Base-by-base conservation (phyloP, 1,139 yeast species). In the Lodderomyces elongisporus region DNA sequence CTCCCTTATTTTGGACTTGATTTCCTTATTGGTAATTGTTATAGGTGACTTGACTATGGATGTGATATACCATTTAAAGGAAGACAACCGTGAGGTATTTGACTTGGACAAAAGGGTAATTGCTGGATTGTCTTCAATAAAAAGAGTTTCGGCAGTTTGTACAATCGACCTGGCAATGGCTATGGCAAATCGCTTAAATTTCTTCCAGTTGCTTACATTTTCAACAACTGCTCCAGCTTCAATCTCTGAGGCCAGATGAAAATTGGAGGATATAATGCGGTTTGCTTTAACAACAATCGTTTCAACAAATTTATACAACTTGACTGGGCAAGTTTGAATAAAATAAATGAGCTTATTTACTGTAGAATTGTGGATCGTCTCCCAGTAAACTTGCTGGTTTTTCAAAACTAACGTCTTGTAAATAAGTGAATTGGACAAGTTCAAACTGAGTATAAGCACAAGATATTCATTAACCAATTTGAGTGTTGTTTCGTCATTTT, bases 361-460 rank as follows among this genome's bases (percentile, higher is more conserved):
- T 5, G 46, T 34, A 12, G 68, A 62, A 24, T 46, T 43, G 26
- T 49, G 43, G 28, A 66, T 36, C 4, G 48, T 48, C 17, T 52
- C 51, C 73, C 73, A 67, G 41, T 66, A 67, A 5, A 52, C 51
- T 40, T 58, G 46, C 37, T 66, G 60, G 31, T 53, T 55, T 40
- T 65, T 63, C 32, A 60, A 51, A 10, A 51, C 39, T 26, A 66
- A 48, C 1, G 71, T 61, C 37, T 60, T 58, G 43, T 54, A 60
- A 30, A 67, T 61, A 22, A 66, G 44, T 5, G 57, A 42, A 39
- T 60, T 62, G 28, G 72, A 57, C 30, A 61, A 41, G 24, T 55
- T 53, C 26, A 56, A 49, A 31, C 51, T 49, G 3, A 56, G 44
- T 16, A 62, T 42, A 25, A 62, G 45, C 4, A 49, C 32, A 18